phyloP scores from a whole-genome alignment of 2,329 filamentous ascomycete genomes.

The Erysiphe neolycopersici region DNA sequence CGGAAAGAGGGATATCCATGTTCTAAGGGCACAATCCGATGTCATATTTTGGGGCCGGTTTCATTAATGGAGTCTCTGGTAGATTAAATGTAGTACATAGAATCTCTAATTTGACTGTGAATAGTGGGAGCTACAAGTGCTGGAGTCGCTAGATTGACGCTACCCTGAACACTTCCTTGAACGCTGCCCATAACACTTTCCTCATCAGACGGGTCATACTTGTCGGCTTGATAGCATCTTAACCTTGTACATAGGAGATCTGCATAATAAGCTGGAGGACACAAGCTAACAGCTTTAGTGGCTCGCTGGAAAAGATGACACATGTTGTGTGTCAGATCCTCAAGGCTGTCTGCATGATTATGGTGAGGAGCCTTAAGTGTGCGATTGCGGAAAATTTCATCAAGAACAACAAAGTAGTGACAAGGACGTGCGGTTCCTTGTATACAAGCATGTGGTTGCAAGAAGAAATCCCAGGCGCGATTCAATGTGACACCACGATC shows the following conservation, averaged over 20 bases:
- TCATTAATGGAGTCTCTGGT: too few species aligned
- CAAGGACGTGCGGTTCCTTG: conserved; percentile 62
- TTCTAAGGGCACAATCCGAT: too few species aligned
- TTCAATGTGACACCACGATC: conserved; percentile 55
- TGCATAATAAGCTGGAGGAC: conserved; percentile 68
- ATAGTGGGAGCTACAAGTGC: conserved; percentile 4
- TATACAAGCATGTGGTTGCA: conserved; percentile 51
- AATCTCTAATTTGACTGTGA: conserved; percentile 10
- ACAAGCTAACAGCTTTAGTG: conserved; percentile 62
- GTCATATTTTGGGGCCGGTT: too few species aligned
- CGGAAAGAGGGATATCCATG: too few species aligned
- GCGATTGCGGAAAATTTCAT: conserved; percentile 33
- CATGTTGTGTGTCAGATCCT: conserved; percentile 46
- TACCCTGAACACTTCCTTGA: background rate
- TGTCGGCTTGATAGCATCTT: conserved; percentile 36
- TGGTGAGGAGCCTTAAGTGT: conserved; percentile 2
- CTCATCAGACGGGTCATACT: conserved; percentile 21
- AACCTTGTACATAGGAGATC: conserved; percentile 59
- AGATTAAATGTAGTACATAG: conserved; percentile 14
- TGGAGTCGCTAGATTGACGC: background rate
- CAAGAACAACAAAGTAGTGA: conserved; percentile 47
- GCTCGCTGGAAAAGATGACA: conserved; percentile 63
- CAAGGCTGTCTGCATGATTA: conserved; percentile 34
- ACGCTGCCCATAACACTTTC: background rate
- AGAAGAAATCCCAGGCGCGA: conserved; percentile 56